A percentile compares a stretch with the other conserved stretches of the same genome.
Conservation (phyloP, 1,284 basidiomycete genomes). For the Abortiporus biennis region DNA sequence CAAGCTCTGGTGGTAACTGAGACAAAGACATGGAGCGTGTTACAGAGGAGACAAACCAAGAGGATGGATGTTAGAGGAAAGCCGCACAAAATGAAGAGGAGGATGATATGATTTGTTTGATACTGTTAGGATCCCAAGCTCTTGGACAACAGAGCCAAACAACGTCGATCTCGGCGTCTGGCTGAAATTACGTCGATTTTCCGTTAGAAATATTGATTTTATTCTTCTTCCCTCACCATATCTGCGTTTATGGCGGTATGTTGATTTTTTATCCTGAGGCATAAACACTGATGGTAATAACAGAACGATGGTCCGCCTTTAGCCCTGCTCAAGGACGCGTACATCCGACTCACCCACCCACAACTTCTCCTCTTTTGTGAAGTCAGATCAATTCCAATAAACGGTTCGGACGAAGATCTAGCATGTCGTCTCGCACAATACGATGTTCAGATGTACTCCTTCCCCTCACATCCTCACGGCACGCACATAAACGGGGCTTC, state of each 20-base stretch:
- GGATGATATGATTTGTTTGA: slow-evolving; percentile 10
- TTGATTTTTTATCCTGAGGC: too few species aligned
- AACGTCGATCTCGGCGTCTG: too few species aligned
- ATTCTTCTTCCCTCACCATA: neutral
- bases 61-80: too few species aligned
- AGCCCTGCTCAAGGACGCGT: slow-evolving; percentile 56
- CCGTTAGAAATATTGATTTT: neutral
- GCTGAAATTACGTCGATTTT: neutral
- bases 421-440: slow-evolving; percentile 63
- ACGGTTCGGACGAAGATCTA: slow-evolving; percentile 56
- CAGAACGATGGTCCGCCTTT: slow-evolving; percentile 7
- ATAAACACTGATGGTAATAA: neutral
- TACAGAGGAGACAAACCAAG: neutral
- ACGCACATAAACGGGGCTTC: slow-evolving; percentile 8
- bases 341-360: slow-evolving; percentile 54
- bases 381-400: slow-evolving; percentile 56
- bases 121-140: slow-evolving; percentile 12
- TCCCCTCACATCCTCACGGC: slow-evolving; percentile 30
- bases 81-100: too few species aligned
- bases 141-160: neutral
- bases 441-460: slow-evolving; percentile 66
- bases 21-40: slow-evolving; percentile 21
- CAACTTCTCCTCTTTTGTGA: slow-evolving; percentile 71
- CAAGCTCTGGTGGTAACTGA: slow-evolving; percentile 43
- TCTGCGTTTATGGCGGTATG: slow-evolving; percentile 4